phyloP scores from a whole-genome alignment of 352 stramenopile species.

The Pythium biforme region DNA sequence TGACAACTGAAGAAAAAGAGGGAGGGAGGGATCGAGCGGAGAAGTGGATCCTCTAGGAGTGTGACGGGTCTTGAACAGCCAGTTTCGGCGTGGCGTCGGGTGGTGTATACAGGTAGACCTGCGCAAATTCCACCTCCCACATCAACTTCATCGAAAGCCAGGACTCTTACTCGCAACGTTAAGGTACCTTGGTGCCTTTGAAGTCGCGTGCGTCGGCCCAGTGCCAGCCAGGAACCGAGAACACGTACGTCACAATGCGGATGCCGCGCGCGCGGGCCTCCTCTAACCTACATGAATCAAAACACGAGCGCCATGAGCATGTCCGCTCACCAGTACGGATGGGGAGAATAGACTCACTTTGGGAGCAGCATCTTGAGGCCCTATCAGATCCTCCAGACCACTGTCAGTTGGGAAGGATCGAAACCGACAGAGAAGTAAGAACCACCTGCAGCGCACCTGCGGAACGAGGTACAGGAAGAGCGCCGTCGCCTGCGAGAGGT shows the following conservation, averaged over 20 bases:
- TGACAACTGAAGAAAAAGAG: too few relatives aligned
- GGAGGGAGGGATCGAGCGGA: too few relatives aligned
- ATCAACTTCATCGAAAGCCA: neutral
- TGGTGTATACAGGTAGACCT: conserved; percentile 65
- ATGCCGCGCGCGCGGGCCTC: conserved; percentile 55
- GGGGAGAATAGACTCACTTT: conserved; percentile 37
- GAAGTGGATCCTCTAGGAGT: neutral
- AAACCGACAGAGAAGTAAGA: neutral
- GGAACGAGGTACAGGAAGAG: conserved; percentile 85
- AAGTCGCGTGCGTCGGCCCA: conserved; percentile 53
- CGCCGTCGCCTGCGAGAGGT: conserved; percentile 60
- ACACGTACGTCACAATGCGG: conserved; percentile 83
- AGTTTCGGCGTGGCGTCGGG: neutral
- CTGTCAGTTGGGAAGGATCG: neutral
- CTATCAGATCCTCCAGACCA: conserved; percentile 23
- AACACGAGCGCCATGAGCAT: neutral
- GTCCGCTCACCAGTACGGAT: neutral
- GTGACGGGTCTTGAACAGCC: neutral
- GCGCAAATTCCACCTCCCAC: neutral
- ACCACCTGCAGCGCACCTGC: conserved; percentile 32
- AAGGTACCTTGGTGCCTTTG: conserved; percentile 81
- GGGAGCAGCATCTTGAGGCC: conserved; percentile 70
- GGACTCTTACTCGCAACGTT: neutral
- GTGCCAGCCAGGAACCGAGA: conserved; percentile 75
- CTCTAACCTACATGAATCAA: conserved; percentile 46